These are phyloP conservation scores for Zasmidium cellare DNA, from an alignment of 2,329 filamentous ascomycete species.

Conservation along the genomic window DNA sequence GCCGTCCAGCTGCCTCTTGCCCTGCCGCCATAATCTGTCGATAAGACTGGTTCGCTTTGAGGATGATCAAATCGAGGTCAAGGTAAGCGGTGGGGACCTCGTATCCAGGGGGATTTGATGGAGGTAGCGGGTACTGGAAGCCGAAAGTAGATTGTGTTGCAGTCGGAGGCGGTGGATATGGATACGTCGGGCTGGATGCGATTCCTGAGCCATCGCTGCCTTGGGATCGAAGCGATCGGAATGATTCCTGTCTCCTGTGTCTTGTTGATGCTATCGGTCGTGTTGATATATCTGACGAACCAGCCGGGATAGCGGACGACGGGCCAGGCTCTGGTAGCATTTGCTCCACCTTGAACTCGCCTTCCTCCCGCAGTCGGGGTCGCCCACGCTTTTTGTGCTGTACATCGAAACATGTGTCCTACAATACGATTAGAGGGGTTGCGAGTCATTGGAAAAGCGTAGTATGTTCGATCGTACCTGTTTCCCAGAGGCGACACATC, in stretches of 20 bases:
- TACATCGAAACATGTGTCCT: slow-evolving; percentile 79
- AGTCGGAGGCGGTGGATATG: slow-evolving; percentile 18
- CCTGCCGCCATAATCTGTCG: slow-evolving; percentile 43
- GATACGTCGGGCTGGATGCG: slow-evolving; percentile 17
- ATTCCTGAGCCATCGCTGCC: slow-evolving; percentile 29
- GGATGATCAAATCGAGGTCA: slow-evolving; percentile 48
- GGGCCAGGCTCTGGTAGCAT: slow-evolving; percentile 14
- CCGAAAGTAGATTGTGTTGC: slow-evolving; percentile 18
- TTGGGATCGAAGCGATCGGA: slow-evolving; percentile 33
- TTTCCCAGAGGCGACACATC: slow-evolving; percentile 76
- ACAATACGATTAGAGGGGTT: slow-evolving; percentile 25
- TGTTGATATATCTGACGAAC: slow-evolving; percentile 9
- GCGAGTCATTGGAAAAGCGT: background rate
- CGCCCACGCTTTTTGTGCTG: slow-evolving; percentile 83
- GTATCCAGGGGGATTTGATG: slow-evolving; percentile 10
- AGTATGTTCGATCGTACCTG: slow-evolving; percentile 44
- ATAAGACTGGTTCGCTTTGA: slow-evolving; percentile 48
- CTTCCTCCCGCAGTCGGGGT: slow-evolving; percentile 72
- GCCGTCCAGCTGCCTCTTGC: slow-evolving; percentile 39
- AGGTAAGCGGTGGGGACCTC: slow-evolving; percentile 43
- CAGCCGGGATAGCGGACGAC: slow-evolving; percentile 23
- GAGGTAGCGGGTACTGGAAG: slow-evolving; percentile 10
- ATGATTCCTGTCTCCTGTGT: slow-evolving; percentile 33
- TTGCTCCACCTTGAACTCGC: slow-evolving; percentile 27
- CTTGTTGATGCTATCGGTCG: slow-evolving; percentile 29